Evolutionary conservation across 139 green algal genomes (phyloP).

Genomic region (Marvania coccoides): DNA sequence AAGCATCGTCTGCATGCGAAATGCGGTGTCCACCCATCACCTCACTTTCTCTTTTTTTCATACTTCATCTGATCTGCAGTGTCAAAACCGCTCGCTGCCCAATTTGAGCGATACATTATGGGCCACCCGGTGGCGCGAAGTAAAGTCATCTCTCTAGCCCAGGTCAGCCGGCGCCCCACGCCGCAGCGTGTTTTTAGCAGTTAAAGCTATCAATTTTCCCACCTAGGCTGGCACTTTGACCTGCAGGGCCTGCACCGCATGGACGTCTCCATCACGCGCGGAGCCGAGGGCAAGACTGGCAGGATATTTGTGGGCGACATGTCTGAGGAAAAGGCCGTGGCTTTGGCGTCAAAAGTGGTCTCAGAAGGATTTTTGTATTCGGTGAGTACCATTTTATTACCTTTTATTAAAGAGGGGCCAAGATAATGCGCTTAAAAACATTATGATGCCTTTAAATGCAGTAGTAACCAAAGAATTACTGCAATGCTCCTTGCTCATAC

Average conservation of each 20-base stretch:
- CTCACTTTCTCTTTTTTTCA: no score
- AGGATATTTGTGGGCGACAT: conserved; percentile 66
- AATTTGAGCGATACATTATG: conserved; percentile 60
- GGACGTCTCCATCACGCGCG: conserved; percentile 62
- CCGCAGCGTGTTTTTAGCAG: no score
- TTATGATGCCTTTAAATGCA: no score
- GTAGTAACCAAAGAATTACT: not conserved
- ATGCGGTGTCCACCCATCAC: no score
- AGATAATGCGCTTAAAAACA: no score
- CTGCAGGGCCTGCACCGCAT: conserved; percentile 45
- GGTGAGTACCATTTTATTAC: conserved; percentile 1
- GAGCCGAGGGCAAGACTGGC: conserved; percentile 63
- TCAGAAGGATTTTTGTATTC: conserved; percentile 67
- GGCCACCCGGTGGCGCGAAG: conserved; percentile 38
- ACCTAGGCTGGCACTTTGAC: no score
- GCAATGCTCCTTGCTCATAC: not conserved
- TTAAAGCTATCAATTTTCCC: no score
- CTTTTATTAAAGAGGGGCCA: no score
- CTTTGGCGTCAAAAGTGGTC: conserved; percentile 68
- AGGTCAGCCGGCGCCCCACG: conserved; percentile 21
- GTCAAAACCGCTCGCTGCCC: conserved; percentile 50
- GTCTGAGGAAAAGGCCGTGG: conserved; percentile 71
- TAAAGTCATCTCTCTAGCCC: conserved; percentile 42
- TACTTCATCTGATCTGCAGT: no score
- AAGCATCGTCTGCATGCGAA: no score